Evolutionary conservation across 306 rosid genomes (phyloP).

Genomic region (Purshia tridentata): DNA sequence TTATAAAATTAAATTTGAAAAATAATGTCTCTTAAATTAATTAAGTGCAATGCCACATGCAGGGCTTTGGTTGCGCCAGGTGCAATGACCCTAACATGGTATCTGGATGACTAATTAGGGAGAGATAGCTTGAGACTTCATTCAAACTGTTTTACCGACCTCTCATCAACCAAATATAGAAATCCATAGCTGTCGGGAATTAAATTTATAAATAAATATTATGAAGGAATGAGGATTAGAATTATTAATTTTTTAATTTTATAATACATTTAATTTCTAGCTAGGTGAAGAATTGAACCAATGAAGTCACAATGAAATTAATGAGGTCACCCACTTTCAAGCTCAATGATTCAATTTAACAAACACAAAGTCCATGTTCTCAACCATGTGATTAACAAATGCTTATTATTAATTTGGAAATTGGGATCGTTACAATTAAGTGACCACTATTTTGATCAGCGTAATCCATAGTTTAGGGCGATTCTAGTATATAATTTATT

Average conservation of each 20-base stretch:
- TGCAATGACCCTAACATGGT: conserved; percentile 50
- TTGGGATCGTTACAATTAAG: conserved; percentile 4
- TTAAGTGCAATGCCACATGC: conserved; percentile 53
- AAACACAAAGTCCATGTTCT: conserved; percentile 9
- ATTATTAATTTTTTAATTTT: background rate
- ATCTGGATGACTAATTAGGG: conserved; percentile 24
- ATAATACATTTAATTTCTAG: background rate
- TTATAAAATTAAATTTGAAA: background rate
- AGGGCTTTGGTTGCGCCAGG: conserved; percentile 46
- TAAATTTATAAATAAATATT: conserved; percentile 1
- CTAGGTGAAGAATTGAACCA: background rate
- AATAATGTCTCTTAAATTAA: conserved; percentile 5
- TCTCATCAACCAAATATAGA: conserved; percentile 35
- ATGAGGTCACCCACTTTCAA: conserved; percentile 20
- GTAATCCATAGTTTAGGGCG: conserved; percentile 16
- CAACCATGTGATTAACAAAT: conserved; percentile 18
- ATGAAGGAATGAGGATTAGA: conserved; percentile 1
- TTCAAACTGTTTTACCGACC: conserved; percentile 35
- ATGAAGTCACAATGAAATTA: background rate
- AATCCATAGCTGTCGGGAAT: conserved; percentile 18
- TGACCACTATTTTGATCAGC: conserved; percentile 10
- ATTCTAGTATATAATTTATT: background rate
- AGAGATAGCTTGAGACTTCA: conserved; percentile 27
- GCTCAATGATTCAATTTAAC: conserved; percentile 6
- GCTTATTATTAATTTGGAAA: conserved; percentile 1